phyloP scores from a whole-genome alignment of 2,329 filamentous ascomycete genomes.

The Colletotrichum costaricense region DNA sequence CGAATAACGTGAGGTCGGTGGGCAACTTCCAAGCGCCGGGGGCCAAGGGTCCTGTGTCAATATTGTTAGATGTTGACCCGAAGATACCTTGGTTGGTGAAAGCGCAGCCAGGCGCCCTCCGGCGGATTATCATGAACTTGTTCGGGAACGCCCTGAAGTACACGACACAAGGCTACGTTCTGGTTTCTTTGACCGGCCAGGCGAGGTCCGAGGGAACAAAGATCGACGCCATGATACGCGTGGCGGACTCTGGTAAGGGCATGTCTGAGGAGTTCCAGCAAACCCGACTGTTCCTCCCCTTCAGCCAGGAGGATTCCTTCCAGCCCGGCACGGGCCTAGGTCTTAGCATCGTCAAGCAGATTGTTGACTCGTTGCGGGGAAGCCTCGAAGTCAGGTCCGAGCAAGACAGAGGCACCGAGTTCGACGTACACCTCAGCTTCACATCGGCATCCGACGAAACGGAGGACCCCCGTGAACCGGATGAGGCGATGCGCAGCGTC shows the following conservation, averaged over 20 bases:
- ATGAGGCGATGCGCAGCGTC: slow-evolving; percentile 26
- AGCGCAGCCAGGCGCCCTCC: slow-evolving; percentile 62
- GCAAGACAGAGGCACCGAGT: slow-evolving; percentile 64
- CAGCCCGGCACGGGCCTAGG: slow-evolving; percentile 72
- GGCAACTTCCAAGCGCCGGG: slow-evolving; percentile 36
- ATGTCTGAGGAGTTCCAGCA: slow-evolving; percentile 72
- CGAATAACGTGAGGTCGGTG: neutral
- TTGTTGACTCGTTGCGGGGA: slow-evolving; percentile 70
- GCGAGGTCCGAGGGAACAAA: slow-evolving; percentile 36
- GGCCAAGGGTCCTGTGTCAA: slow-evolving; percentile 49
- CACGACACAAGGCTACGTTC: slow-evolving; percentile 63
- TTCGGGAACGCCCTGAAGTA: slow-evolving; percentile 74
- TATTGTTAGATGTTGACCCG: slow-evolving; percentile 62
- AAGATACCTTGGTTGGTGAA: slow-evolving; percentile 61
- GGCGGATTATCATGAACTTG: slow-evolving; percentile 71
- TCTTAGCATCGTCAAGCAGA: slow-evolving; percentile 70
- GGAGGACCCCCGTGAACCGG: slow-evolving; percentile 32
- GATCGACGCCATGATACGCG: slow-evolving; percentile 51
- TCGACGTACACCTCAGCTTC: slow-evolving; percentile 60
- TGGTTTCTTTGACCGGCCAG: slow-evolving; percentile 48
- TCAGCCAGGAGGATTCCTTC: slow-evolving; percentile 71
- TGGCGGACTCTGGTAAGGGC: slow-evolving; percentile 73
- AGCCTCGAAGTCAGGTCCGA: slow-evolving; percentile 67
- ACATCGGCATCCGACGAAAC: slow-evolving; percentile 27
- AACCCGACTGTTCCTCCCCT: slow-evolving; percentile 70